A percentile compares a stretch with the other conserved stretches of the same genome.
These are phyloP conservation scores for Elongisporangium senticosum DNA, from an alignment of 352 stramenopile genomes.

Conservation along the genomic window DNA sequence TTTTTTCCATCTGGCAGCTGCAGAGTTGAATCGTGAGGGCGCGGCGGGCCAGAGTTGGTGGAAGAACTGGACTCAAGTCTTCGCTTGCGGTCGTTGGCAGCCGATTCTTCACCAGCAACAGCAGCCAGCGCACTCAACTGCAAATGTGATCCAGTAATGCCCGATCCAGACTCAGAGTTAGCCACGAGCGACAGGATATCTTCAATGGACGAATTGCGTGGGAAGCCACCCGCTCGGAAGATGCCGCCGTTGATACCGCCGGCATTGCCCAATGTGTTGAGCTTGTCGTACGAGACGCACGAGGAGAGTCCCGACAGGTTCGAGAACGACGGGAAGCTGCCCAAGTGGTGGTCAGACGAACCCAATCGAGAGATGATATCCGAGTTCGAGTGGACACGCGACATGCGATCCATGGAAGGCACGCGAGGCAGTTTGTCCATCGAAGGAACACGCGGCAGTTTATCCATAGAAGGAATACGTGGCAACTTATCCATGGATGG, in stretches of 20 bases:
- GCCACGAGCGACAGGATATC: constrained; percentile 83
- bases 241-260: neutral
- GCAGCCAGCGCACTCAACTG: constrained; percentile 62
- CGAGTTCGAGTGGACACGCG: constrained; percentile 45
- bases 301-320: constrained; percentile 61
- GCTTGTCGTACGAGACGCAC: constrained; percentile 72
- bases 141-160: constrained; percentile 48
- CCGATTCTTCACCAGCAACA: constrained; percentile 60
- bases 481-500: constrained; percentile 57
- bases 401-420: constrained; percentile 33
- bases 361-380: constrained; percentile 72
- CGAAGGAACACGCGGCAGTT: constrained; percentile 61
- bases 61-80: constrained; percentile 26
- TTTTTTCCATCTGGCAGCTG: constrained; percentile 42
- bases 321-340: constrained; percentile 73
- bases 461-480: constrained; percentile 49
- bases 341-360: constrained; percentile 48
- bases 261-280: constrained; percentile 35
- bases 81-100: constrained; percentile 55
- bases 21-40: constrained; percentile 17
- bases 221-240: constrained; percentile 24
- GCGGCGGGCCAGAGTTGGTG: neutral
- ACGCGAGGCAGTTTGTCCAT: constrained; percentile 65
- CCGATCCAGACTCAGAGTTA: constrained; percentile 54
- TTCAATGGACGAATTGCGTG: constrained; percentile 83